Evolutionary conservation across 352 stramenopile species (phyloP).

Genomic region (Globisporangium paddicum): DNA sequence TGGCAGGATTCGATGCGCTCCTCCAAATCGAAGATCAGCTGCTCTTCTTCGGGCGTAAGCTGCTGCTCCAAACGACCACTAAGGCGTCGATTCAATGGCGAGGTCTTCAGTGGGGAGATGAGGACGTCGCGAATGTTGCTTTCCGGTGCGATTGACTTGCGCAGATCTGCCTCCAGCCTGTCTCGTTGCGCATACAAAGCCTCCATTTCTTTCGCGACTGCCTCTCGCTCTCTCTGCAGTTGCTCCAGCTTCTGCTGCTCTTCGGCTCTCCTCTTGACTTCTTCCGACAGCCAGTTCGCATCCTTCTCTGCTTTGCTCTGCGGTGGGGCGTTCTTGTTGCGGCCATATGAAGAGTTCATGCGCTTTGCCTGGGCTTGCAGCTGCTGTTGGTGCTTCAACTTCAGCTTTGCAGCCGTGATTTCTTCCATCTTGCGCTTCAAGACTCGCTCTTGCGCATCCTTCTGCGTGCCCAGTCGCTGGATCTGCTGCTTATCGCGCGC

Average conservation of each 20-base stretch:
- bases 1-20: constrained; percentile 85
- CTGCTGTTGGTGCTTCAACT: constrained; percentile 83
- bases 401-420: constrained; percentile 66
- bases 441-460: constrained; percentile 82
- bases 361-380: constrained; percentile 64
- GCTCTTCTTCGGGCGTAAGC: constrained; percentile 76
- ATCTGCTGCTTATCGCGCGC: constrained; percentile 84
- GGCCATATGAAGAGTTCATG: constrained; percentile 50
- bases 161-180: constrained; percentile 64
- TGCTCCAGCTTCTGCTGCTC: constrained; percentile 84
- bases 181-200: constrained; percentile 66
- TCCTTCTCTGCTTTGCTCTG: constrained; percentile 41
- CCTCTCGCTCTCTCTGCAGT: constrained; percentile 71
- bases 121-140: constrained; percentile 76
- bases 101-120: constrained; percentile 64
- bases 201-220: constrained; percentile 81
- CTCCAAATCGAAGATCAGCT: constrained; percentile 78
- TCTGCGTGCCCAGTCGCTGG: constrained; percentile 70
- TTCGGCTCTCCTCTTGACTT: constrained; percentile 77
- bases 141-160: constrained; percentile 52
- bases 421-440: constrained; percentile 88
- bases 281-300: constrained; percentile 77
- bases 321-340: constrained; percentile 33
- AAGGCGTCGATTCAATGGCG: constrained; percentile 32
- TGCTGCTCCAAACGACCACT: constrained; percentile 42